phyloP scores from a whole-genome alignment of 1,139 yeast species.

The Geotrichum bryndzae region DNA sequence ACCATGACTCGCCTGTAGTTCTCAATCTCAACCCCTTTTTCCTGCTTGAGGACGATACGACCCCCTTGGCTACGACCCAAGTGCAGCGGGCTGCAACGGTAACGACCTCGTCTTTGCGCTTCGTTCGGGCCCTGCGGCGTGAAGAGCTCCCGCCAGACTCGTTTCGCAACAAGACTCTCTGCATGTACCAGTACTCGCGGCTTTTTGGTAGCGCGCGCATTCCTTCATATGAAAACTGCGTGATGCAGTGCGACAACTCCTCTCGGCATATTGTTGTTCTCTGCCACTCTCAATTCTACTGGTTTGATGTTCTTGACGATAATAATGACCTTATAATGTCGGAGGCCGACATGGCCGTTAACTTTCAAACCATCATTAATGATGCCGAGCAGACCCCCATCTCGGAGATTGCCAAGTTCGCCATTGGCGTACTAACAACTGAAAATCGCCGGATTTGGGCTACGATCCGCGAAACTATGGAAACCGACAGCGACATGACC shows the following conservation, averaged over 20 bases:
- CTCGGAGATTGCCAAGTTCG: slow-evolving; percentile 66
- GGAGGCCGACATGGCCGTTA: slow-evolving; percentile 68
- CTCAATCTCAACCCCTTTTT: slow-evolving; percentile 82
- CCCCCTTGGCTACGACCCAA: slow-evolving; percentile 65
- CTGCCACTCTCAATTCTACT: slow-evolving; percentile 81
- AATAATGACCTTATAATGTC: slow-evolving; percentile 61
- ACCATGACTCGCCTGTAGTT: slow-evolving; percentile 81
- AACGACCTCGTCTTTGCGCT: slow-evolving; percentile 68
- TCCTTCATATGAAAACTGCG: slow-evolving; percentile 74
- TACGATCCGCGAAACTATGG: slow-evolving; percentile 49
- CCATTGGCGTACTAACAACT: slow-evolving; percentile 83
- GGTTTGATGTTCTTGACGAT: slow-evolving; percentile 84
- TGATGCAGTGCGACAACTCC: slow-evolving; percentile 70
- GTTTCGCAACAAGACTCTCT: slow-evolving; percentile 52
- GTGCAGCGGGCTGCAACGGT: slow-evolving; percentile 78
- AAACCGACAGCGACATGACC: slow-evolving; percentile 22
- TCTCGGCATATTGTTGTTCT: slow-evolving; percentile 77
- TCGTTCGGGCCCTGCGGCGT: slow-evolving; percentile 68
- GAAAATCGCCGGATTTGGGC: slow-evolving; percentile 88
- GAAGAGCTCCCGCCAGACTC: slow-evolving; percentile 68
- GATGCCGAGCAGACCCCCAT: slow-evolving; percentile 60
- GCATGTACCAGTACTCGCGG: slow-evolving; percentile 86
- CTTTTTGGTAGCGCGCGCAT: slow-evolving; percentile 81
- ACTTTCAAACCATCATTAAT: slow-evolving; percentile 65
- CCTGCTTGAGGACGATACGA: slow-evolving; percentile 82